Evolutionary conservation across 352 stramenopile species (phyloP).

Genomic region (Phytopythium helicoides): DNA sequence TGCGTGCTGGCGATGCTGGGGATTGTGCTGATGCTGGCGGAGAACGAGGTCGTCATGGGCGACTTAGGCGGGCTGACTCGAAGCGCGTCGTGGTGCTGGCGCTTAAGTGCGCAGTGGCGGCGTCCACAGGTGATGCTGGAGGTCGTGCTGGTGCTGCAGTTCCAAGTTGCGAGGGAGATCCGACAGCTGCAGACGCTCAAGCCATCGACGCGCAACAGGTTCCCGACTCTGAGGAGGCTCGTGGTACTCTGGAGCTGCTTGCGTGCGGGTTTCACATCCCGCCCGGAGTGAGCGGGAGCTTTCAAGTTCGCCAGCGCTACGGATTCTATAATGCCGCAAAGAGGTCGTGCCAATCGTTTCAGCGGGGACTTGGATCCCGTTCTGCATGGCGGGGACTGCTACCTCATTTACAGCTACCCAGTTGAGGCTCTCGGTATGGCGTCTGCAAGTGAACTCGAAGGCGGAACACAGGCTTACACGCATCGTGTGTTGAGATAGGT

Average conservation of each 20-base stretch:
- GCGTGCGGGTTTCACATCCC: slow-evolving; percentile 69
- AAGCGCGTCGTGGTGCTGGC: slow-evolving; percentile 8
- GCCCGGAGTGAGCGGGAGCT: slow-evolving; percentile 29
- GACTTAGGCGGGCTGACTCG: slow-evolving; percentile 2
- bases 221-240: slow-evolving; percentile 22
- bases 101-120: slow-evolving; percentile 37
- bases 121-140: slow-evolving; percentile 42
- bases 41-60: slow-evolving; percentile 55
- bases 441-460: no score
- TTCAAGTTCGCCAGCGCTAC: slow-evolving; percentile 50
- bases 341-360: slow-evolving; percentile 12
- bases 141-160: slow-evolving; percentile 47
- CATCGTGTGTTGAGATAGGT: slow-evolving; percentile 18
- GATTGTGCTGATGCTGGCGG: slow-evolving; percentile 61
- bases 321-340: slow-evolving; percentile 17
- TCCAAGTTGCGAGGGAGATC: slow-evolving; percentile 41
- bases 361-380: slow-evolving; percentile 26
- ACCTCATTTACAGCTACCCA: slow-evolving; percentile 63
- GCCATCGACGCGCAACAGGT: slow-evolving; percentile 17
- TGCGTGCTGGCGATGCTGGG: slow-evolving; percentile 44
- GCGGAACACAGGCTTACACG: not conserved
- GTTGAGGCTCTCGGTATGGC: slow-evolving; percentile 50
- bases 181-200: slow-evolving; percentile 50
- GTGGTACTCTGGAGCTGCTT: slow-evolving; percentile 50
- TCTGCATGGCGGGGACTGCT: slow-evolving; percentile 33